These are phyloP conservation scores for Colletotrichum gigasporum DNA, from an alignment of 2,329 filamentous ascomycete species.

Conservation along the genomic window DNA sequence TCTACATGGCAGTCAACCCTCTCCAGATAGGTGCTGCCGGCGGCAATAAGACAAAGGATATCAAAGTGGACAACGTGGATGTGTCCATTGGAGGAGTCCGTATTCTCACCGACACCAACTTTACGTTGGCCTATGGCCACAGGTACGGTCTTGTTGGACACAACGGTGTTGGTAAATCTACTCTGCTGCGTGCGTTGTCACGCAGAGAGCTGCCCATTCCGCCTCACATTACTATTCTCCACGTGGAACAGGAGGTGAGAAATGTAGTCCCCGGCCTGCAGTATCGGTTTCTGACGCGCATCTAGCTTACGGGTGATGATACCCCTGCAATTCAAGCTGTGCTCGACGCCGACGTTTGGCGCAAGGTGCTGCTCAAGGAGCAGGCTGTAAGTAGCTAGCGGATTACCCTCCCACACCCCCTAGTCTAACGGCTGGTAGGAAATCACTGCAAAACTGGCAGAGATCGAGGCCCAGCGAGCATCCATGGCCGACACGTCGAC, in stretches of 20 bases:
- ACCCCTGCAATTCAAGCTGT: constrained; percentile 95
- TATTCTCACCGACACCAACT: constrained; percentile 88
- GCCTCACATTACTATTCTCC: constrained; percentile 97
- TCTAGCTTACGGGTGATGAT: constrained; percentile 89
- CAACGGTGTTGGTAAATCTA: constrained; percentile 99
- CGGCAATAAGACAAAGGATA: constrained; percentile 94
- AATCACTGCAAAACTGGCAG: constrained; percentile 78
- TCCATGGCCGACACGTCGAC: constrained; percentile 90
- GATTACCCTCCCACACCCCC: background rate
- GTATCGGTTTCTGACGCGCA: constrained; percentile 7
- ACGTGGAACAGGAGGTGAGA: constrained; percentile 94
- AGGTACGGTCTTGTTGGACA: constrained; percentile 98
- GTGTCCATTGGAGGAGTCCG: constrained; percentile 89
- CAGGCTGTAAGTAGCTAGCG: constrained; percentile 73
- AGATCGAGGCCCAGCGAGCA: constrained; percentile 80
- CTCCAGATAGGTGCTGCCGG: constrained; percentile 81
- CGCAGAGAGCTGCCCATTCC: constrained; percentile 94
- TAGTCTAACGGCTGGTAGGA: constrained; percentile 61
- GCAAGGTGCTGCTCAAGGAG: constrained; percentile 91
- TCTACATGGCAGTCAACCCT: constrained; percentile 99
- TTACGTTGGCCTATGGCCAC: constrained; percentile 91
- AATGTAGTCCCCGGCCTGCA: background rate
- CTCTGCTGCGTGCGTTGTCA: constrained; percentile 89
- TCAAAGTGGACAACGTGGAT: constrained; percentile 97
- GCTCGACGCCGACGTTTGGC: constrained; percentile 97